Conservation (phyloP, 2,329 filamentous ascomycete species). For the Cercospora sojina region DNA sequence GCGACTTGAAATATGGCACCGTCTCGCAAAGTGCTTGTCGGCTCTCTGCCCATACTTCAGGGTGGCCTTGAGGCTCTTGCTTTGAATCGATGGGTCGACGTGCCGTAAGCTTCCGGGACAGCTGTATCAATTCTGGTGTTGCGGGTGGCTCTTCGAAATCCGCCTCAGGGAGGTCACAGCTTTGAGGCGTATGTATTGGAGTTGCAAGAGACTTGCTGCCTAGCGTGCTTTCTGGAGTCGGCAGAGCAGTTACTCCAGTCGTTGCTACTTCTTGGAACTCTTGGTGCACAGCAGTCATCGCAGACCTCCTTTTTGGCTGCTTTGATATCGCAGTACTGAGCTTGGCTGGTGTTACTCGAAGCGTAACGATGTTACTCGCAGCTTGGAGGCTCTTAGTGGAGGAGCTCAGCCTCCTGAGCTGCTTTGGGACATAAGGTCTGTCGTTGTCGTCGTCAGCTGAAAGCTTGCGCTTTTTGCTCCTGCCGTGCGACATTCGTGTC, state of each 20-base stretch:
- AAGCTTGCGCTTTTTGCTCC: background rate
- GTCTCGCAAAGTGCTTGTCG: conserved; percentile 64
- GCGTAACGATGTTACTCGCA: background rate
- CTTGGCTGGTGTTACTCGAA: background rate
- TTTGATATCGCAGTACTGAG: background rate
- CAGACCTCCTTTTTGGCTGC: background rate
- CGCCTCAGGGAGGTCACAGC: background rate
- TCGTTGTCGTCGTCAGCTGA: background rate
- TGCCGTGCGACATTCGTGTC: background rate
- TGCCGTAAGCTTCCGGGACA: conserved; percentile 31
- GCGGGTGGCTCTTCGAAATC: background rate
- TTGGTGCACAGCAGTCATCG: background rate
- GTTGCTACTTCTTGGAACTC: background rate
- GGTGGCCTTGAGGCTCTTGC: conserved; percentile 40
- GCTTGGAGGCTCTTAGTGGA: background rate
- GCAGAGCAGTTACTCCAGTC: background rate
- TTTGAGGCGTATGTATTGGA: background rate
- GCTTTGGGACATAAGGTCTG: background rate
- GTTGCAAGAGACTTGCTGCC: background rate
- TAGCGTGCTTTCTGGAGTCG: background rate
- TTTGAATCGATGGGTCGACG: conserved; percentile 32
- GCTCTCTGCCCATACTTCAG: conserved; percentile 57
- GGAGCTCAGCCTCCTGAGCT: background rate
- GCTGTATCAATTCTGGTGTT: conserved; percentile 13
- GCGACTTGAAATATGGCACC: conserved; percentile 60